These are phyloP conservation scores for Fusarium decemcellulare DNA, from an alignment of 2,329 filamentous ascomycete genomes.

Conservation along the genomic window DNA sequence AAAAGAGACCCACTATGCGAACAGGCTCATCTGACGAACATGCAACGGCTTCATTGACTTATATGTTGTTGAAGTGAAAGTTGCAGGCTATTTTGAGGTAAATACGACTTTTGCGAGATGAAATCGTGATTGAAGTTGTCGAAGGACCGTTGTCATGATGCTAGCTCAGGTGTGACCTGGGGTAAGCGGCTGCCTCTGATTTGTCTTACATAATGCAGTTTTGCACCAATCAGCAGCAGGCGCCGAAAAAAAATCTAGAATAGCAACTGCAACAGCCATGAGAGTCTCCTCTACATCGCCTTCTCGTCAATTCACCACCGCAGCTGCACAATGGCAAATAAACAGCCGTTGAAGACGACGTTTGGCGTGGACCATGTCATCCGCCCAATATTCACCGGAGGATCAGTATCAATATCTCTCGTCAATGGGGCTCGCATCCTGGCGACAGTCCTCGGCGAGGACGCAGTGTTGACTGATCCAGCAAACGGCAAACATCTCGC, in stretches of 20 bases:
- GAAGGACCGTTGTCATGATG: slow-evolving; percentile 30
- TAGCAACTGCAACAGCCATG: slow-evolving; percentile 32
- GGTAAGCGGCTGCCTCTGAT: slow-evolving; percentile 22
- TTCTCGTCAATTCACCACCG: slow-evolving; percentile 29
- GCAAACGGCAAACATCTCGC: slow-evolving; percentile 86
- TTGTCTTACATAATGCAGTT: slow-evolving; percentile 16
- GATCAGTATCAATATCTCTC: slow-evolving; percentile 86
- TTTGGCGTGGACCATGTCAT: slow-evolving; percentile 89
- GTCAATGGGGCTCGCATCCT: slow-evolving; percentile 86
- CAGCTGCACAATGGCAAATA: slow-evolving; percentile 65
- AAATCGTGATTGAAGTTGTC: background rate
- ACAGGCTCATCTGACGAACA: slow-evolving; percentile 16
- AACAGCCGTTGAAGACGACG: slow-evolving; percentile 82
- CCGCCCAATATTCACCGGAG: slow-evolving; percentile 94
- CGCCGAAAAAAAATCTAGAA: slow-evolving; percentile 42
- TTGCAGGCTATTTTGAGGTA: background rate
- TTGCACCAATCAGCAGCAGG: slow-evolving; percentile 26
- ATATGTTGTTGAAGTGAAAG: no score
- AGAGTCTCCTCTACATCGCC: slow-evolving; percentile 40
- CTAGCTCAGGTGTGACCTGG: slow-evolving; percentile 10
- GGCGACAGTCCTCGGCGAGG: slow-evolving; percentile 91
- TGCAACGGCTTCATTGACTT: background rate
- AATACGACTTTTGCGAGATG: background rate
- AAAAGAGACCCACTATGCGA: background rate
- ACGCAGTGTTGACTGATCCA: slow-evolving; percentile 89